A percentile compares a stretch with the other conserved stretches of the same genome.
Evolutionary conservation across 192 early-diverging fungal species (phyloP).

Genomic region (Funneliformis geosporum): DNA sequence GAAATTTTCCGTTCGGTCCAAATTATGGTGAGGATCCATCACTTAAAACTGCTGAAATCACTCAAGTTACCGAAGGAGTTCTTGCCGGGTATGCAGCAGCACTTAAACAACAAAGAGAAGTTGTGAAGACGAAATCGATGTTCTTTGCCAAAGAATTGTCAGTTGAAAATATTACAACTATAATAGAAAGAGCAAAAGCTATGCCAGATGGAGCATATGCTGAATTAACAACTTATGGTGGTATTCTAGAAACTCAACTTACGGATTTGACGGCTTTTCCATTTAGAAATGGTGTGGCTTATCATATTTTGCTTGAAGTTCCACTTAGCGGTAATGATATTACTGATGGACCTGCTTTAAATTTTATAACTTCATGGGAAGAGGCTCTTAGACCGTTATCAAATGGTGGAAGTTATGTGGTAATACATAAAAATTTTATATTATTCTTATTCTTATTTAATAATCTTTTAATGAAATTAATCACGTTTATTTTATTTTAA

Average conservation of each 20-base stretch:
- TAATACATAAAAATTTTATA: neutral
- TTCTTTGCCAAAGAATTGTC: constrained; percentile 7
- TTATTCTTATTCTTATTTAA: neutral
- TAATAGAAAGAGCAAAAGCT: neutral
- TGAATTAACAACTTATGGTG: constrained; percentile 19
- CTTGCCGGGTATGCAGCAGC: neutral
- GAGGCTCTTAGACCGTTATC: neutral
- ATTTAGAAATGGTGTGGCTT: neutral
- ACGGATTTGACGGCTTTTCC: constrained; percentile 19
- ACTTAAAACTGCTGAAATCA: neutral
- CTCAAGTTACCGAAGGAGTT: constrained; percentile 4
- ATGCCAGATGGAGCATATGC: constrained; percentile 5
- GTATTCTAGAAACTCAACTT: neutral
- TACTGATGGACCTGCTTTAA: neutral
- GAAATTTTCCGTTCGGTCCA: constrained; percentile 9
- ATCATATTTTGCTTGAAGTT: constrained; percentile 3
- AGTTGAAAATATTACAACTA: neutral
- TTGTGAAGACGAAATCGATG: constrained; percentile 23
- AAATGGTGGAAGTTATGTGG: constrained; percentile 30
- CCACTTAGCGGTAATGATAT: neutral
- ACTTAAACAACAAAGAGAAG: neutral
- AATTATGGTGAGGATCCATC: neutral
- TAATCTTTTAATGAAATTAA: neutral
- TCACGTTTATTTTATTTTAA: neutral
- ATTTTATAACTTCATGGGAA: constrained; percentile 17